These are phyloP conservation scores for Chalciporus piperatoides DNA, from an alignment of 1,284 basidiomycete genomes.

Conservation along the genomic window DNA sequence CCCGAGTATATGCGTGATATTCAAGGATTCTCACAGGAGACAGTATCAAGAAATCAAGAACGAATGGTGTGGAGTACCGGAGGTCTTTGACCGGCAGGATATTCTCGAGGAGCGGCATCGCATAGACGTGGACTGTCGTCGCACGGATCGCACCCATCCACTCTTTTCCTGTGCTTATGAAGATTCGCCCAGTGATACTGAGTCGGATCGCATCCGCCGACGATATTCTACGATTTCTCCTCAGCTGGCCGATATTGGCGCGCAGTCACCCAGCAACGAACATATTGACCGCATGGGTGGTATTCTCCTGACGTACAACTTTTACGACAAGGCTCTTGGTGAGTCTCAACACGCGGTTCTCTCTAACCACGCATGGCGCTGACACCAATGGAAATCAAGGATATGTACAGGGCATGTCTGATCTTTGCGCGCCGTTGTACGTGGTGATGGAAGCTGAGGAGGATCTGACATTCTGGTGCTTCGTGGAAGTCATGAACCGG, in stretches of 20 bases:
- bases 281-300: slow-evolving; percentile 78
- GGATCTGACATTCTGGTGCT: slow-evolving; percentile 92
- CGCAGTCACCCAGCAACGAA: slow-evolving; percentile 81
- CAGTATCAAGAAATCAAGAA: slow-evolving; percentile 68
- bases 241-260: slow-evolving; percentile 65
- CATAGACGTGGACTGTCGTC: slow-evolving; percentile 93
- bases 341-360: slow-evolving; percentile 32
- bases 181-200: slow-evolving; percentile 29
- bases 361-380: slow-evolving; percentile 10
- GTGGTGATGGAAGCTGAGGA: slow-evolving; percentile 89
- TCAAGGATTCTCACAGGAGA: slow-evolving; percentile 41
- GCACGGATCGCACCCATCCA: slow-evolving; percentile 92
- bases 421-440: slow-evolving; percentile 92
- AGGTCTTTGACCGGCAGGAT: slow-evolving; percentile 74
- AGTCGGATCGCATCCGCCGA: slow-evolving; percentile 51
- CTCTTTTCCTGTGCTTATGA: slow-evolving; percentile 63
- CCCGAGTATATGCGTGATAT: slow-evolving; percentile 4
- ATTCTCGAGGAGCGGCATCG: slow-evolving; percentile 86
- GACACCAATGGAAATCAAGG: slow-evolving; percentile 42
- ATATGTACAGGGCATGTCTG: slow-evolving; percentile 97
- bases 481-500: slow-evolving; percentile 91
- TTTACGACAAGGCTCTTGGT: slow-evolving; percentile 88
- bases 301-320: slow-evolving; percentile 91
- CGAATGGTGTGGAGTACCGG: slow-evolving; percentile 78
- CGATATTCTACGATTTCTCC: slow-evolving; percentile 70